phyloP scores from a whole-genome alignment of 163 green algal genomes.

The Scenedesmus sp. region DNA sequence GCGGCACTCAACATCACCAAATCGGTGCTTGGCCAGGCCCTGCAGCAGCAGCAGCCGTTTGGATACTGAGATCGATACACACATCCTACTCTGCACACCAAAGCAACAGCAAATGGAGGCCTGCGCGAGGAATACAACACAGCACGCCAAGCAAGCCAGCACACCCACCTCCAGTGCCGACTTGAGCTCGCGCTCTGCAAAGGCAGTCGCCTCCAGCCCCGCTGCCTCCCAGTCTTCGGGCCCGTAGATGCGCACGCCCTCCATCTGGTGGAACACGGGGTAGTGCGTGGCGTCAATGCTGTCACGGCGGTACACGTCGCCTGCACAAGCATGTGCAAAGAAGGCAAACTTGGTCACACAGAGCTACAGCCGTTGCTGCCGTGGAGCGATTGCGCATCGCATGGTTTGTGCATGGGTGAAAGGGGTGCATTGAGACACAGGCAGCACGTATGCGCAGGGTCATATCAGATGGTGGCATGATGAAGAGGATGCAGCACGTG shows the following conservation, averaged over 20 bases:
- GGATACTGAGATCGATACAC: no score
- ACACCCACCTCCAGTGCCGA: slow-evolving; percentile 82
- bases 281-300: slow-evolving; percentile 99
- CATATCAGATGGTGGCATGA: no score
- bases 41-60: background rate
- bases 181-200: slow-evolving; percentile 92
- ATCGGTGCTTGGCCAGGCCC: slow-evolving; percentile 17
- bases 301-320: slow-evolving; percentile 94
- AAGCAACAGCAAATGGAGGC: no score
- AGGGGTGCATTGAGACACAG: no score
- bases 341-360: no score
- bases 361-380: no score
- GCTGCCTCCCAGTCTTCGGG: slow-evolving; percentile 79
- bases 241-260: slow-evolving; percentile 84
- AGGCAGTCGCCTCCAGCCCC: slow-evolving; percentile 72
- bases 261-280: slow-evolving; percentile 99
- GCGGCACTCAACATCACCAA: slow-evolving; percentile 63
- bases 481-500: no score
- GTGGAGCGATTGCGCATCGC: no score
- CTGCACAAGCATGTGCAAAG: background rate
- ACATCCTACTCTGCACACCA: background rate
- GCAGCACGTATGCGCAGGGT: no score
- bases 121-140: no score
- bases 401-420: no score
- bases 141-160: no score